These are phyloP conservation scores for Saccharomycopsis fibuligera DNA, from an alignment of 805 yeast species.

Conservation along the genomic window DNA sequence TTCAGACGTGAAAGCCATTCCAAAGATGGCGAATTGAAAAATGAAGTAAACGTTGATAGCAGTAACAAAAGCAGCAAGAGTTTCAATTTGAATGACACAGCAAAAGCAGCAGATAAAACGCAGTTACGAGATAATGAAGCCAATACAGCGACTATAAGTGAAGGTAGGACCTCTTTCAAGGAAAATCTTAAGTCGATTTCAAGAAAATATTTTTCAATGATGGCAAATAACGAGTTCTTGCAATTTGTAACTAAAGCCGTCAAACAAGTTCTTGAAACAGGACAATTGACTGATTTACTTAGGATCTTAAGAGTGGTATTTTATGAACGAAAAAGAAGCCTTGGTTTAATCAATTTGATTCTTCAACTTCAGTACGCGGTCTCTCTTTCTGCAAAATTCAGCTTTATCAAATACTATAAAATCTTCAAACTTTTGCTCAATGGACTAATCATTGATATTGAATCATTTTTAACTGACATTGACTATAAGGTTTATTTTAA, in stretches of 20 bases:
- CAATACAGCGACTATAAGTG: not conserved
- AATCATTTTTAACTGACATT: constrained; percentile 15
- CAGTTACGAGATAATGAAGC: too few species aligned
- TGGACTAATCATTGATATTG: constrained; percentile 17
- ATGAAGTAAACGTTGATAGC: not conserved
- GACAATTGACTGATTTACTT: constrained; percentile 3
- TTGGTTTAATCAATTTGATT: constrained; percentile 12
- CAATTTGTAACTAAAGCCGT: constrained; percentile 9
- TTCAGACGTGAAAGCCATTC: not conserved
- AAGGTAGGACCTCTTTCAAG: not conserved
- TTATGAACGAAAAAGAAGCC: constrained; percentile 2
- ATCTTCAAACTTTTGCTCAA: constrained; percentile 15
- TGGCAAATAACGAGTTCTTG: constrained; percentile 8
- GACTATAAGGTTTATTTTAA: constrained; percentile 4
- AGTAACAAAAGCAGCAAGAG: not conserved
- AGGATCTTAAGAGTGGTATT: constrained; percentile 17
- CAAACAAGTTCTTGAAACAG: constrained; percentile 11
- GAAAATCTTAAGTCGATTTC: constrained; percentile 1
- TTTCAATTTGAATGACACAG: not conserved
- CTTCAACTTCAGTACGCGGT: constrained; percentile 12
- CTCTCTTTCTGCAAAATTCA: constrained; percentile 4
- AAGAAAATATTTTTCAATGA: constrained; percentile 9
- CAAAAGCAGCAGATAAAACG: not conserved
- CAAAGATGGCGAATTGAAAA: not conserved
- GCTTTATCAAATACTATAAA: constrained; percentile 11